Evolutionary conservation across 306 rosid genomes (phyloP).

Genomic region (Albizia julibrissin): DNA sequence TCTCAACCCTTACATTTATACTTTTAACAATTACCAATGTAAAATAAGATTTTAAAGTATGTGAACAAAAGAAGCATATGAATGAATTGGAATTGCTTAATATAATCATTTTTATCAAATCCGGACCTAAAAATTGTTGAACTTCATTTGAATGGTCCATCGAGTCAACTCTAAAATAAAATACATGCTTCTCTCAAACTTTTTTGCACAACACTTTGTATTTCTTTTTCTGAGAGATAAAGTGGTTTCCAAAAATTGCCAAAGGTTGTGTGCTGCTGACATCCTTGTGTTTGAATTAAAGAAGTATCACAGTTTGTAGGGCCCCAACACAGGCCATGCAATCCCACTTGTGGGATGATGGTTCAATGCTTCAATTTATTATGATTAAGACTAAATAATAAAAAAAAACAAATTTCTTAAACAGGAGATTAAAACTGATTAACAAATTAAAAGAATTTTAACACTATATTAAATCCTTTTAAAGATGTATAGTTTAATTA

Average conservation of each 20-base stretch:
- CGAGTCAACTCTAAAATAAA: background rate
- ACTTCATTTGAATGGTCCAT: no score
- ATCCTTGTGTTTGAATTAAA: background rate
- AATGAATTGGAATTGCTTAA: no score
- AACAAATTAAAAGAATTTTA: no score
- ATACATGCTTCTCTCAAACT: background rate
- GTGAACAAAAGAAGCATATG: no score
- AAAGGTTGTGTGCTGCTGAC: background rate
- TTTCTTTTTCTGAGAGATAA: background rate
- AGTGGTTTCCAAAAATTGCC: background rate
- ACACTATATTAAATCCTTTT: no score
- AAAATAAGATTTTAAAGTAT: no score
- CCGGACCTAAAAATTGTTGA: no score
- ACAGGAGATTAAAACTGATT: background rate
- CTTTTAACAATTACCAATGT: no score
- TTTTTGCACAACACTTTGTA: background rate
- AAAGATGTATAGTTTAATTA: no score
- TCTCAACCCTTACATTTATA: no score
- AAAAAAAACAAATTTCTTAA: no score
- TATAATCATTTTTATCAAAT: no score
- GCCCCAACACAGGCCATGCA: background rate
- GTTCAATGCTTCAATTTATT: background rate
- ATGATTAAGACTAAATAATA: background rate
- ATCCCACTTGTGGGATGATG: background rate
- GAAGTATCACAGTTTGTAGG: background rate